phyloP scores from a whole-genome alignment of 1,284 basidiomycete genomes.

The Phellinidium pouzarii region DNA sequence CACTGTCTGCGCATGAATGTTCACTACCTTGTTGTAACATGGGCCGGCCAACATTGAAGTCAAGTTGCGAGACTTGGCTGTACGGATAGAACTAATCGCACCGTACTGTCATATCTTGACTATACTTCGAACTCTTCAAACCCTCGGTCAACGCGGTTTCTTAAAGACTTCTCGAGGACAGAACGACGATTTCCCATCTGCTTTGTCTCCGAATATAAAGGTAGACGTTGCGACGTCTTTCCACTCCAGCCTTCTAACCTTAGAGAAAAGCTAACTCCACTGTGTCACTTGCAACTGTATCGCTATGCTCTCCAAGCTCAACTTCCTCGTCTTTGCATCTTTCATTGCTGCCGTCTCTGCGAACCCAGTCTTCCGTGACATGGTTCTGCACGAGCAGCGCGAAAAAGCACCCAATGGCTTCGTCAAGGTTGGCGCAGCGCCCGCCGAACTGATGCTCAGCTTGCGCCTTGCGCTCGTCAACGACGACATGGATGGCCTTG shows the following conservation, averaged over 20 bases:
- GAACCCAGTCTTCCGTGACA: conserved; percentile 10
- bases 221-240: background rate
- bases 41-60: too few species aligned
- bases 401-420: conserved; percentile 22
- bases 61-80: too few species aligned
- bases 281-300: background rate
- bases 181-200: background rate
- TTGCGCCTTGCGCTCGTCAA: conserved; percentile 25
- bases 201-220: background rate
- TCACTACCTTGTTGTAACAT: too few species aligned
- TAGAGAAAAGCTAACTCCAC: background rate
- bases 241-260: background rate
- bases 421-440: conserved; percentile 21
- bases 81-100: too few species aligned
- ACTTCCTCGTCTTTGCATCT: conserved; percentile 10
- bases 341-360: conserved; percentile 13
- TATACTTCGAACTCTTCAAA: too few species aligned
- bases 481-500: conserved; percentile 23
- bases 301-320: conserved; percentile 8
- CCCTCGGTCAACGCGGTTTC: too few species aligned
- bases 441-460: conserved; percentile 21
- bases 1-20: too few species aligned
- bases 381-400: conserved; percentile 24
- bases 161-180: too few species aligned
- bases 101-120: too few species aligned